These are phyloP conservation scores for Gossypium ekmanianum DNA, from an alignment of 345 rosid genomes.

Conservation along the genomic window DNA sequence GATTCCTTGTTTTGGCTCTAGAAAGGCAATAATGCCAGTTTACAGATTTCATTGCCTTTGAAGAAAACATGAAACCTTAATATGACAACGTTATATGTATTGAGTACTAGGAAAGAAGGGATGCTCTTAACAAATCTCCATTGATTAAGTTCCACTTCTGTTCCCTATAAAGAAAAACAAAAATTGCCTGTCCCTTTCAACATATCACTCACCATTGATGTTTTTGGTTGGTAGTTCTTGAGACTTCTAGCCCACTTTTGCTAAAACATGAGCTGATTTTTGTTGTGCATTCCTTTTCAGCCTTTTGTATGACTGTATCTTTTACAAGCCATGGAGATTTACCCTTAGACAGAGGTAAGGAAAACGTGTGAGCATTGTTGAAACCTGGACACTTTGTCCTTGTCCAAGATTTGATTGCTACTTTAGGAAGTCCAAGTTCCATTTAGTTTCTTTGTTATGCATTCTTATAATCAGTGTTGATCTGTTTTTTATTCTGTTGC, in stretches of 20 bases:
- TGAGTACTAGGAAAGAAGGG: not conserved
- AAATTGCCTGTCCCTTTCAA: not conserved
- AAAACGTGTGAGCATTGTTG: not conserved
- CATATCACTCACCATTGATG: too few relatives aligned
- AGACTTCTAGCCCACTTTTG: not conserved
- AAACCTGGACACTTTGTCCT: not conserved
- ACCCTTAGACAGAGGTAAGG: not conserved
- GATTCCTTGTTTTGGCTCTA: not conserved
- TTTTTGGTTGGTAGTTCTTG: not conserved
- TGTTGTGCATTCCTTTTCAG: not conserved
- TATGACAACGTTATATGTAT: not conserved
- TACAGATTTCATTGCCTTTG: not conserved
- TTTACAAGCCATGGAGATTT: constrained; percentile 2
- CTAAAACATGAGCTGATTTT: not conserved
- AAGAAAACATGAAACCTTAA: not conserved
- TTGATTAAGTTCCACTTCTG: not conserved
- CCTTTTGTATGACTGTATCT: not conserved
- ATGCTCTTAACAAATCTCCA: not conserved
- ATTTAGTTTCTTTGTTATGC: not conserved
- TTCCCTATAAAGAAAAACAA: not conserved
- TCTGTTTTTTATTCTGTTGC: not conserved
- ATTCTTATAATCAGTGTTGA: not conserved
- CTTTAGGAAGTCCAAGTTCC: not conserved
- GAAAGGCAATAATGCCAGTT: not conserved
- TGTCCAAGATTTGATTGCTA: not conserved